Percentiles rank a stretch among this genome's conserved stretches.
These are phyloP conservation scores for Strobilomyces echinocephalus DNA, from an alignment of 768 basidiomycete species.

Conservation along the genomic window DNA sequence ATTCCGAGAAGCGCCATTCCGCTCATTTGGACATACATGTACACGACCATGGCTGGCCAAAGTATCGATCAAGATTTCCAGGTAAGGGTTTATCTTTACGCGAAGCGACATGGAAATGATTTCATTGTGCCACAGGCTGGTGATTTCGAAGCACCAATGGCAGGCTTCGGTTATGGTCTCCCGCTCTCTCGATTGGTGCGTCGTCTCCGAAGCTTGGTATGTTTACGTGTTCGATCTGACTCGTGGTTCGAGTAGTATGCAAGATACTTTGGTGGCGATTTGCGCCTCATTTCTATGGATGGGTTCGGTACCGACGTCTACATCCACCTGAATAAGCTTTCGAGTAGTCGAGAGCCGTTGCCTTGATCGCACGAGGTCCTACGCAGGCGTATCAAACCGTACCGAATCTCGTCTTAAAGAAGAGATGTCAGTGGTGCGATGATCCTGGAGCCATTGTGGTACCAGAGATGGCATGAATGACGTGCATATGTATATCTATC, in stretches of 20 bases:
- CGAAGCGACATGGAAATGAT: no score
- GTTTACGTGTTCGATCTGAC: not conserved
- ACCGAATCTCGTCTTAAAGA: not conserved
- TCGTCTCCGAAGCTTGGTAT: constrained; percentile 52
- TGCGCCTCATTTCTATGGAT: constrained; percentile 95
- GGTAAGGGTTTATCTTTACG: constrained; percentile 28
- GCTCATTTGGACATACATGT: constrained; percentile 99
- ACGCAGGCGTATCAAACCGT: no score
- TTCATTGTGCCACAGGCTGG: constrained; percentile 14
- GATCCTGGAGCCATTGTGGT: not conserved
- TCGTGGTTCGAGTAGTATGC: constrained; percentile 57
- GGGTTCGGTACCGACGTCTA: constrained; percentile 96
- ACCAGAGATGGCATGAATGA: not conserved
- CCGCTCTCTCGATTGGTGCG: constrained; percentile 86
- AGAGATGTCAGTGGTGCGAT: not conserved
- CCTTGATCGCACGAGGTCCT: constrained; percentile 8
- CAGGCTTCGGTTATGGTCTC: constrained; percentile 92
- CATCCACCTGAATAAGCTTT: constrained; percentile 83
- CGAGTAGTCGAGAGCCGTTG: constrained; percentile 37
- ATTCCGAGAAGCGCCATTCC: constrained; percentile 84
- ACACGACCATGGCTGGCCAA: constrained; percentile 76
- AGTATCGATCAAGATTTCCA: constrained; percentile 72
- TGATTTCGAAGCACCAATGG: constrained; percentile 98
- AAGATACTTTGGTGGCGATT: constrained; percentile 90
- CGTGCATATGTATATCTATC: not conserved